Base-by-base conservation (phyloP, 805 yeast species). In the Candida orba region DNA sequence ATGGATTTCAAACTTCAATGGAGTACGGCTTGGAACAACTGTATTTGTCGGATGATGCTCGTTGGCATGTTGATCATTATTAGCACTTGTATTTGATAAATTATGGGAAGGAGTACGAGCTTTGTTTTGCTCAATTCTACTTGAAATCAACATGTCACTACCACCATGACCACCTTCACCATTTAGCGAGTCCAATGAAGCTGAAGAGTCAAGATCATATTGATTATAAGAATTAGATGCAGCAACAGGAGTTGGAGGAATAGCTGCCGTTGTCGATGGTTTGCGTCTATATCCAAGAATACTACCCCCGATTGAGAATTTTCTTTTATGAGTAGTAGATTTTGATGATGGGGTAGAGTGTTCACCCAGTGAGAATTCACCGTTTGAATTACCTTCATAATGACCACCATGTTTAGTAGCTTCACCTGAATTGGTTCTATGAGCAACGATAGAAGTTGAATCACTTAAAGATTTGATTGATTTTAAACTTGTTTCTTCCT, bases 1-100 rank as follows among this genome's bases (percentile, higher is more conserved):
- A 60, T 85, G 89, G 49, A 91, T 85, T 60, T 91, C 97, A 64
- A 90, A 90, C 57, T 84, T 80, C 57, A 91, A 72, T 17, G 95
- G 95, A 20, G 80, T 73, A 50, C 75, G 63, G 20, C 67, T 67
- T 41, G 63, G 52, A 30, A 40, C 41, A 34, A 41, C 34, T 36
- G 29, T 34, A 22, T 31, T 31, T 34, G 37, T 15, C 34, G 29
- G 32, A 33, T 35, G 32, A 33, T 35, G 32, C 39, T 41, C 29
- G 36, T 29, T 36, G 15, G 15, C 13, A 18, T 18, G 34, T 18
- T 32, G 39, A 15, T 18, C 34, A 17, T 37, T 35, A 8, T 31
- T 24, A 22, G 37, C 41, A 22, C 27, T 14, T n/a, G 18, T 38
- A 17, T 29, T 39, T 23, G 48, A 15, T 30, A 31, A 27, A 39